These are phyloP conservation scores for Zychaea mexicana DNA, from an alignment of 371 early-diverging fungal genomes.

Conservation along the genomic window DNA sequence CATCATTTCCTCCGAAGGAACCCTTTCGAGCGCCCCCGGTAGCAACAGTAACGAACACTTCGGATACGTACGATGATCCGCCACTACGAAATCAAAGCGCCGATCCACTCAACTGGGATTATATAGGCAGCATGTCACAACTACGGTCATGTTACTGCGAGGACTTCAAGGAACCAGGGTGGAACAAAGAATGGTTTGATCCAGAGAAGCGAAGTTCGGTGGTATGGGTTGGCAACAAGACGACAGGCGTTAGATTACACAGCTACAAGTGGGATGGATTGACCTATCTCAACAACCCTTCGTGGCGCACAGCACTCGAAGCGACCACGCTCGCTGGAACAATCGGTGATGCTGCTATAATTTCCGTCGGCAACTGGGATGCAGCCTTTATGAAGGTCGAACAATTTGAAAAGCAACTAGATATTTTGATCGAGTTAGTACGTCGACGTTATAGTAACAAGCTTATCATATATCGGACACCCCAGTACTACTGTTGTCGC, in stretches of 20 bases:
- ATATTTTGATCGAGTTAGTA: constrained; percentile 27
- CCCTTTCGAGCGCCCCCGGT: neutral
- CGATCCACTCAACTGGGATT: constrained; percentile 12
- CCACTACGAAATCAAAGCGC: neutral
- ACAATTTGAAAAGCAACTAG: constrained; percentile 31
- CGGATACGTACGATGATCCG: neutral
- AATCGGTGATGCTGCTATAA: constrained; percentile 24
- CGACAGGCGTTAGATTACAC: constrained; percentile 12
- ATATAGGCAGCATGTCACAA: constrained; percentile 13
- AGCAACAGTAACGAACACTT: neutral
- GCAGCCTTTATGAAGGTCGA: constrained; percentile 41
- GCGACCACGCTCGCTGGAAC: constrained; percentile 7
- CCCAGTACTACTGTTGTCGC: constrained; percentile 59
- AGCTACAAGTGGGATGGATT: constrained; percentile 58
- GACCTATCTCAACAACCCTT: constrained; percentile 41
- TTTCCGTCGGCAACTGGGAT: constrained; percentile 60
- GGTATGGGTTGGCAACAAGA: constrained; percentile 21
- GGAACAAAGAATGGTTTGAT: constrained; percentile 39
- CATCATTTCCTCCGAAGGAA: too few species aligned
- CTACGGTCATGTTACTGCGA: constrained; percentile 51
- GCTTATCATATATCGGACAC: constrained; percentile 53
- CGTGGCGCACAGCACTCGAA: constrained; percentile 32
- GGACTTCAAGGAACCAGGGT: constrained; percentile 42
- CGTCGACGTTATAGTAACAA: constrained; percentile 23
- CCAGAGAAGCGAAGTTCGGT: constrained; percentile 20